Base-by-base conservation (phyloP, 805 yeast genomes). In the Kockiozyma suomiensis region DNA sequence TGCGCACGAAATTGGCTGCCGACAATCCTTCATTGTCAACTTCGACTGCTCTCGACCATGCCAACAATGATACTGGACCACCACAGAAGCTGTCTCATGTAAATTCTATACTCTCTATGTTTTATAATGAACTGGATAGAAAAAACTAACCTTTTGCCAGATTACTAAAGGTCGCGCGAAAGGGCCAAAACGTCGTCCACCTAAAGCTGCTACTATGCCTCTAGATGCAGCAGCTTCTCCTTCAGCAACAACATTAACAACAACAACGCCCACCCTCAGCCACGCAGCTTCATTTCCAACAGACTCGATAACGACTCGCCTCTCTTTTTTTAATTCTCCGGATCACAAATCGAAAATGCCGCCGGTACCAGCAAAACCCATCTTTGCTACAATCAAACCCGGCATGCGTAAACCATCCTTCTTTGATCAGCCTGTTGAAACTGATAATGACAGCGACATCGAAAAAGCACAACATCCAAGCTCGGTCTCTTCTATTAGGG, bases 81-180 rank as follows among this genome's bases (percentile, higher is more conserved):
- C 17, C 19, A 15, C 42, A 30, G 3, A 30, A 52, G 43, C 26
- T 52, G 37, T 21, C 33, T 10, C 56, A 52, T 43, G 56, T 52
- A 42, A 15, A 10, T 12, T 10, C n/a, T 13, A 4, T 32, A 8
- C 4, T 47, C 15, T 4, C 19, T 5, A 2, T 8, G 12, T 30
- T 7, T 32, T 15, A 2, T 30, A 3, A 30, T 4, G 1, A 19
- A 28, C 21, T 4, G 13, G 3, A 3, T 38, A 38, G 21, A 15
- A 13, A 15, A 17, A 38, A 8, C 42, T 12, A 13, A n/a, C 41
- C n/a, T n/a, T n/a, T n/a, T n/a, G n/a, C n/a, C n/a, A 52, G 56
- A 21, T 52, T 32, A 52, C 56, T 7, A 52, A 52, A 43, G 50
- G 28, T 12, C 56, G 56, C 35, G 56, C 50, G 7, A 21, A 48